These are phyloP conservation scores for Talaromyces sp. DNA, from an alignment of 2,329 filamentous ascomycete genomes.

Conservation along the genomic window DNA sequence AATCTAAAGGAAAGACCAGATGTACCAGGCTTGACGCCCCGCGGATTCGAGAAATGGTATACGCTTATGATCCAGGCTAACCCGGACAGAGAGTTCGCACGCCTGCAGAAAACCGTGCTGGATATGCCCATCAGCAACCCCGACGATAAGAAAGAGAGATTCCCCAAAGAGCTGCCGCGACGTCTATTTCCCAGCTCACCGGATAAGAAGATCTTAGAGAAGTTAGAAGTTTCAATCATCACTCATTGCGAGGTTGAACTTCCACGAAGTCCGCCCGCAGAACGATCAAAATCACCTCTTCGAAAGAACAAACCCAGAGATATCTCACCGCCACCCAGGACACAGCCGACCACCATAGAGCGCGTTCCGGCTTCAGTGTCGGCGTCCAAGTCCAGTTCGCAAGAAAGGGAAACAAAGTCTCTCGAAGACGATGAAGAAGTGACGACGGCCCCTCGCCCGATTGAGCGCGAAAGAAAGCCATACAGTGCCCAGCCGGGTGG, in stretches of 20 bases:
- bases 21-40: slow-evolving; percentile 62
- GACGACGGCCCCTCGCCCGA: slow-evolving; percentile 45
- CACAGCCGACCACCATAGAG: slow-evolving; percentile 28
- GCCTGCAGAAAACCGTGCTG: slow-evolving; percentile 65
- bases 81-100: slow-evolving; percentile 69
- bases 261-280: slow-evolving; percentile 37
- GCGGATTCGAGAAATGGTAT: slow-evolving; percentile 70
- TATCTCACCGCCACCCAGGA: slow-evolving; percentile 9
- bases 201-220: slow-evolving; percentile 56
- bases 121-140: slow-evolving; percentile 68
- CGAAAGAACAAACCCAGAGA: neutral
- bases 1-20: slow-evolving; percentile 52
- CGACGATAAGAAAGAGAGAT: slow-evolving; percentile 64
- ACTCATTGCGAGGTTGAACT: slow-evolving; percentile 50
- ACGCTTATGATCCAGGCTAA: slow-evolving; percentile 69
- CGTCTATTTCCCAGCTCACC: slow-evolving; percentile 63
- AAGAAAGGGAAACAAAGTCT: slow-evolving; percentile 25
- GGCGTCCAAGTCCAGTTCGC: slow-evolving; percentile 9
- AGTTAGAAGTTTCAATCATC: slow-evolving; percentile 59
- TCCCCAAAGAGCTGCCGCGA: slow-evolving; percentile 74
- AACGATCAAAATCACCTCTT: slow-evolving; percentile 34
- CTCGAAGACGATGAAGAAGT: slow-evolving; percentile 41
- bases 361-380: slow-evolving; percentile 25
- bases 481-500: slow-evolving; percentile 58
- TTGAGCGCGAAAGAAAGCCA: slow-evolving; percentile 65